Conservation (phyloP, 2,329 filamentous ascomycete genomes). For the Aspergillus hortae region DNA sequence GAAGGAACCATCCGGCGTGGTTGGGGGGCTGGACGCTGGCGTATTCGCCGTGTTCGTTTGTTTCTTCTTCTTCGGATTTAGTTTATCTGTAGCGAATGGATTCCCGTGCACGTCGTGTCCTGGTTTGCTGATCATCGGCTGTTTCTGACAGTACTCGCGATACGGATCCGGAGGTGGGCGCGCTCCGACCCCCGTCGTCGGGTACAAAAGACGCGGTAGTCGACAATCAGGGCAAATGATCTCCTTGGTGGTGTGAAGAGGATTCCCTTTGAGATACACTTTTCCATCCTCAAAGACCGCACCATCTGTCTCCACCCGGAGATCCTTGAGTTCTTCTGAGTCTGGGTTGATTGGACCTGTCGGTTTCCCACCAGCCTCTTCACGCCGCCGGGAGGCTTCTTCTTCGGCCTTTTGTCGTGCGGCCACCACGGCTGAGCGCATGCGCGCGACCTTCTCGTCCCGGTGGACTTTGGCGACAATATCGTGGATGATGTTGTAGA, state of each 20-base stretch:
- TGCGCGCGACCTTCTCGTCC: constrained; percentile 58
- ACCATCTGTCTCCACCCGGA: constrained; percentile 48
- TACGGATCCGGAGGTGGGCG: constrained; percentile 47
- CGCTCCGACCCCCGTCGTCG: constrained; percentile 50
- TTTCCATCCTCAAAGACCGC: constrained; percentile 53
- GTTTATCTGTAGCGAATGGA: constrained; percentile 37
- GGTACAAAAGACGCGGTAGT: constrained; percentile 57
- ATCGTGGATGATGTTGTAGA: constrained; percentile 60
- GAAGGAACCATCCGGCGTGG: constrained; percentile 30
- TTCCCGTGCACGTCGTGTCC: constrained; percentile 63
- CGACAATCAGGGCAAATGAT: constrained; percentile 60
- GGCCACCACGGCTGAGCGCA: constrained; percentile 49
- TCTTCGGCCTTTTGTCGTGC: constrained; percentile 44
- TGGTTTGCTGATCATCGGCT: constrained; percentile 55
- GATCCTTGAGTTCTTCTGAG: constrained; percentile 31
- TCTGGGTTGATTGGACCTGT: constrained; percentile 33
- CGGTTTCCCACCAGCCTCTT: constrained; percentile 29
- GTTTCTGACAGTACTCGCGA: constrained; percentile 57
- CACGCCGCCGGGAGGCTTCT: constrained; percentile 29
- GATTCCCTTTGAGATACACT: constrained; percentile 55
- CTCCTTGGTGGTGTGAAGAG: constrained; percentile 56
- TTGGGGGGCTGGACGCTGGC: constrained; percentile 33
- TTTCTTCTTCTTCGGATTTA: constrained; percentile 48
- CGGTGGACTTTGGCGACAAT: constrained; percentile 57
- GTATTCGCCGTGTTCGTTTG: constrained; percentile 31